Evolutionary conservation across 2,329 filamentous ascomycete genomes (phyloP).

Genomic region (Aspergillus fructus): DNA sequence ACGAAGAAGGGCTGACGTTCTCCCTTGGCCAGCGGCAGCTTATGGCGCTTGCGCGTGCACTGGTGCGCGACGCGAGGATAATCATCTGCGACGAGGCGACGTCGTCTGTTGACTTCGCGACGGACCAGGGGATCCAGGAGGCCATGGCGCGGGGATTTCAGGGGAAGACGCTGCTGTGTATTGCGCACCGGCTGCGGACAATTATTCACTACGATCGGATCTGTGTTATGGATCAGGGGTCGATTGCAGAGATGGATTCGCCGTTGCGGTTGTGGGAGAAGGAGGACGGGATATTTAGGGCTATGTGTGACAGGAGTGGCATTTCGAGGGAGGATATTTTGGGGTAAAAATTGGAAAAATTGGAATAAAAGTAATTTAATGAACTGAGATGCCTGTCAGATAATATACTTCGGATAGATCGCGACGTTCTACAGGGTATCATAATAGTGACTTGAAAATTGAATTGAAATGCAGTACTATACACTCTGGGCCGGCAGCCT

Average conservation of each 20-base stretch:
- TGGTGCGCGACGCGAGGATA: conserved; percentile 84
- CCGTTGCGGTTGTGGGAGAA: conserved; percentile 70
- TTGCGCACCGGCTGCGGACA: conserved; percentile 86
- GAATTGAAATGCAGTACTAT: conserved; percentile 5
- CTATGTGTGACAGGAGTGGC: conserved; percentile 86
- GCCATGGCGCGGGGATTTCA: conserved; percentile 84
- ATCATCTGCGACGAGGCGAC: conserved; percentile 98
- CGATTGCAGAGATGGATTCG: conserved; percentile 81
- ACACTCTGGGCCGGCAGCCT: conserved; percentile 5
- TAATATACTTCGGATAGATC: no score
- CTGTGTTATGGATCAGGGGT: conserved; percentile 90
- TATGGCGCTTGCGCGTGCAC: conserved; percentile 87
- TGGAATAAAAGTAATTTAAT: not conserved
- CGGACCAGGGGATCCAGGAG: conserved; percentile 86
- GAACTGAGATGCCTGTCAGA: no score
- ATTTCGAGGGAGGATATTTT: conserved; percentile 53
- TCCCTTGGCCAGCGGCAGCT: conserved; percentile 92
- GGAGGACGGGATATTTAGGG: conserved; percentile 73
- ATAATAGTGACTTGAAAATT: not conserved
- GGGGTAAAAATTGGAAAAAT: not conserved
- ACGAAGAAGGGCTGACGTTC: conserved; percentile 95
- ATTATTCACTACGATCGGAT: conserved; percentile 95
- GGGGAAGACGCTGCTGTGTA: conserved; percentile 85
- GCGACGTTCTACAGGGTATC: no score
- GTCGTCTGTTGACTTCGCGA: conserved; percentile 90